Evolutionary conservation across 495 filamentous ascomycete genomes (phyloP), one percentile per base, ranked within the genome.

Genomic region (Copromyces sp.): DNA sequence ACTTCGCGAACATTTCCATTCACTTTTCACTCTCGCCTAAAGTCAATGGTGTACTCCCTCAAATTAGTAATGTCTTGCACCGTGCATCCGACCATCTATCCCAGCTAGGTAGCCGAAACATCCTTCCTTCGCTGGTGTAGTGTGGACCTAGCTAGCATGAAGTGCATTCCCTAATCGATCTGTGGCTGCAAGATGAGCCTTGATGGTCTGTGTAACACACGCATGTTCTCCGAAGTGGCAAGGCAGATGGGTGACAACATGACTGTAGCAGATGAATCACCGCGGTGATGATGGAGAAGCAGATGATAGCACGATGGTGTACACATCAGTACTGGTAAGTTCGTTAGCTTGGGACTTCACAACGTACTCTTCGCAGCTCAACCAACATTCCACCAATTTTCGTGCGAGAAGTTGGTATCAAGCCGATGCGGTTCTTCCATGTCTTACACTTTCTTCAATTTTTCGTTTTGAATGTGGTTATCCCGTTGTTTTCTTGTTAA

Each of bases 1-100:
- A 24, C 68, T 76, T 76, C 20, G 68, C 71, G 73, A 76, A 78
- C 68, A 9, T 68, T 76, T 76, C 74, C 76, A 77, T 70, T 38
- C 9, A 32, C 16, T 11, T 29, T 29, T 6, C 9, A 29, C 9
- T 29, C 11, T 53, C 9, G 20, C 45, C 45, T 53, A 53, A 53
- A 53, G 45, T 53, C 11, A 44, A 44, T 7, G 17, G 16, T 24
- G 39, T 40, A 9, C 9, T 9, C 9, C 4, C 9, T 9, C 4
- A 20, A 20, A 2, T 20, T 53, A 29, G 45, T 9, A 14, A 20
- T 53, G 45, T 53, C 20, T 29, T 14, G 20, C 45, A 53, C 20
- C 20, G 20, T 53, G 29, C 45, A 53, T 24, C 45, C 20, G 29
- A 5, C 9, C 6, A 53, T 29, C 9, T 14, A 5, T 53, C 11